Base-by-base conservation (phyloP, 441 rosid genomes). In the Corymbia calophylla region DNA sequence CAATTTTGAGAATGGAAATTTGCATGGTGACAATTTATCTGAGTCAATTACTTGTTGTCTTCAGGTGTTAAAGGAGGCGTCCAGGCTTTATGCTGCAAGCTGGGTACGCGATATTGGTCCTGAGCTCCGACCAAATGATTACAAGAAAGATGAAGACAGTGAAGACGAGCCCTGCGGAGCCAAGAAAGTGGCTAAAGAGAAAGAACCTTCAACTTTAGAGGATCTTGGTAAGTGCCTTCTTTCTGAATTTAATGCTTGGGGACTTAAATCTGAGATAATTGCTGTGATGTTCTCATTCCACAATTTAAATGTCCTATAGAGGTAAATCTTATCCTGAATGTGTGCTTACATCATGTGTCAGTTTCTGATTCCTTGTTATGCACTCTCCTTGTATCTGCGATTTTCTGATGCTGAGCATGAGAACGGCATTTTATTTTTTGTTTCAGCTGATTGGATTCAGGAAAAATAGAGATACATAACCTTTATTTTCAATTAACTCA, bases 41-140 rank as follows among this genome's bases (percentile, higher is more conserved):
- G 62, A 51, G 48, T 54, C 62, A 25, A 53, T 27, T 86, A 32
- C n/a, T 86, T 53, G 62, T 88, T 88, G 15, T 86, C 51, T 48
- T 87, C 90, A 95, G 99, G 94, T 96, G 88, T 86, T 97, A 91
- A 97, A 95, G 93, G 96, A 96, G 94, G 99, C 99, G 25, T 94
- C 97, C 35, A 94, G 97, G 95, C 97, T 97, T 84, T 97, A 97
- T 92, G 95, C 91, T 89, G 97, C 96, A 4, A 97, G 99, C 89
- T 96, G 98, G 99, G 96, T 96, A 17, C 90, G 99, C 55, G 98
- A 97, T 88, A 97, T 96, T 92, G 98, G 97, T 93, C 99, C 97
- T 90, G 98, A 97, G 29, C 98, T 97, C 92, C 93, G 96, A 86
- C 99, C 98, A 11, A 93, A 94, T 90, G 95, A 96, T 91, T 96